phyloP scores from a whole-genome alignment of 73 alveolate genomes.

The Paraurostyla sp. region DNA sequence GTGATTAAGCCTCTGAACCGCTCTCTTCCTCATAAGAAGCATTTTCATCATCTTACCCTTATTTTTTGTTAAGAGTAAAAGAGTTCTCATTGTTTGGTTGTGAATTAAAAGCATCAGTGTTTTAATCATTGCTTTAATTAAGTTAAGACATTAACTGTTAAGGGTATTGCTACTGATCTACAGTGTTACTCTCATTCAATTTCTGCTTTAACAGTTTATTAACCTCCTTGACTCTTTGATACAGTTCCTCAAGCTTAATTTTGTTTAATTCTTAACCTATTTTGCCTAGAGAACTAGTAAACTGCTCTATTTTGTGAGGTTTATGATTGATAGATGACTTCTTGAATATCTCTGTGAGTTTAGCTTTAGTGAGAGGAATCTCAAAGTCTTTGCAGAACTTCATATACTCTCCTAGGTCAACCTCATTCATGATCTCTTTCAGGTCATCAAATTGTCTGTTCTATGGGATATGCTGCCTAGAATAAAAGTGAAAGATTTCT shows the following conservation, averaged over 20 bases:
- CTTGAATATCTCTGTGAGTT: constrained; percentile 68
- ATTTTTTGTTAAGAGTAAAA: neutral
- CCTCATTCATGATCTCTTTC: constrained; percentile 57
- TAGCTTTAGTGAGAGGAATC: constrained; percentile 25
- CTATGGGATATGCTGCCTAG: constrained; percentile 68
- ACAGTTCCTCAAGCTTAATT: neutral
- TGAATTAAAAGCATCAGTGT: too few species aligned
- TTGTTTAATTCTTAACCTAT: constrained; percentile 34
- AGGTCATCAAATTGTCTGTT: constrained; percentile 67
- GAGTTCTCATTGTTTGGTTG: too few species aligned
- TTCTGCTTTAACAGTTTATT: neutral
- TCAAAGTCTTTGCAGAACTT: constrained; percentile 76
- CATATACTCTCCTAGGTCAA: constrained; percentile 74
- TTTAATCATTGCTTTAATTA: too few species aligned
- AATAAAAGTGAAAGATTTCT: constrained; percentile 73
- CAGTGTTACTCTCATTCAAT: neutral
- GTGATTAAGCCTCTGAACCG: too few species aligned
- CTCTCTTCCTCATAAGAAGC: too few species aligned
- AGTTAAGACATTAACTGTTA: too few species aligned
- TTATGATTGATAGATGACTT: constrained; percentile 60
- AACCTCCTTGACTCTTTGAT: neutral
- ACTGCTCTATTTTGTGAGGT: constrained; percentile 63
- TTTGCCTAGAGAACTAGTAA: constrained; percentile 21
- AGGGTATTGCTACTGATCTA: too few species aligned
- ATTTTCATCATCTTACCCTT: too few species aligned